Base-by-base conservation (phyloP, 345 rosid species). In the Theobroma cacao region DNA sequence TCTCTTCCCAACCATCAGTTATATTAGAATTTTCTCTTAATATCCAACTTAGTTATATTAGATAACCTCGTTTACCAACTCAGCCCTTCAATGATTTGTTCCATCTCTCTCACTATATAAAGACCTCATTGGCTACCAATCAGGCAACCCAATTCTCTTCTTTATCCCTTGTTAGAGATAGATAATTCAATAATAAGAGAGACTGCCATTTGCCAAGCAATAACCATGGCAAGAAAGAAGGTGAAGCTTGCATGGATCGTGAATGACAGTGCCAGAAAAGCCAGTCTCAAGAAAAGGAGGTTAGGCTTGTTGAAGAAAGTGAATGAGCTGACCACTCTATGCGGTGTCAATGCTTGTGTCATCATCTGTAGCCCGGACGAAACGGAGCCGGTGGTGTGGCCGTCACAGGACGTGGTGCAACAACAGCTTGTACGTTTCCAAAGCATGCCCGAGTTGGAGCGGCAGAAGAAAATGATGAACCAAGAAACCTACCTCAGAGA, bases 211-310 rank as follows among this genome's bases (percentile, higher is more conserved):
- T 14, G 5, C 55, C 18, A 13, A 11, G 18, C 55, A 26, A 1
- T 20, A 75, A 72, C 24, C 45, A 90, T 90, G 90, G 75, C 87
- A 4, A 84, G 93, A 68, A 90, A 81, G 82, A 88, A 82, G 83
- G 85, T 88, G 61, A 82, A 79, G 50, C 86, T 86, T 26, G 74
- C 26, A 5, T 87, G 82, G 84, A 86, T 87, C 3, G 84, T 2
- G 56, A 87, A 78, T 68, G 85, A 84, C 3, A 61, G 36, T 31
- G 85, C 85, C 2, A 80, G 89, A 30, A 87, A 72, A 83, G 86
- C 86, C 17, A 82, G 89, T 78, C 85, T 87, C 7, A 87, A 78
- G 81, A 87, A 89, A 73, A 86, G 86, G 64, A 81, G 82, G 69
- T 10, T 13, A 8, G 91, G 89, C 34, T 70, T 90, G 24, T 2